Percentiles rank a stretch among this genome's conserved stretches.
phyloP scores from a whole-genome alignment of 306 rosid genomes.

The Hippophae tibetana region DNA sequence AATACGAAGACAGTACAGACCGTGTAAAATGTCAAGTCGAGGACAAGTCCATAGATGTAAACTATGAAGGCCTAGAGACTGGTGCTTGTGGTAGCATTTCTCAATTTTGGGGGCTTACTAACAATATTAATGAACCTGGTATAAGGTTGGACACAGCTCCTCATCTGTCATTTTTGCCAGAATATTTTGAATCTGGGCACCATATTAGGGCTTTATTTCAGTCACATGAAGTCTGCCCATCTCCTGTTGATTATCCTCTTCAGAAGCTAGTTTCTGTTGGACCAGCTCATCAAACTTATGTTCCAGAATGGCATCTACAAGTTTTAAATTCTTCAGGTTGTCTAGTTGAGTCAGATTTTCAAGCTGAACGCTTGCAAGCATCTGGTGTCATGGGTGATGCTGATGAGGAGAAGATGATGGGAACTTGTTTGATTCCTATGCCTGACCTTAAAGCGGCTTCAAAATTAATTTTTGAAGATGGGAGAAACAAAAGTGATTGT shows the following conservation, averaged over 20 bases:
- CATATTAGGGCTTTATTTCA: constrained; percentile 16
- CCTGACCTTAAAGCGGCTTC: constrained; percentile 19
- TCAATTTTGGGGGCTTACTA: constrained; percentile 19
- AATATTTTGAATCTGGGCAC: constrained; percentile 19
- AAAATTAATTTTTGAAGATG: constrained; percentile 8
- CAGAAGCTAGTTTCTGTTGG: constrained; percentile 27
- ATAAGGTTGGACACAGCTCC: constrained; percentile 20
- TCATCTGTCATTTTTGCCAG: constrained; percentile 31
- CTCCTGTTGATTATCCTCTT: constrained; percentile 20
- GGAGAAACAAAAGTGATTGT: constrained; percentile 14
- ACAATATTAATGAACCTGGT: constrained; percentile 11
- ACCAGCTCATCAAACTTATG: constrained; percentile 26
- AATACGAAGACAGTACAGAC: constrained; percentile 23
- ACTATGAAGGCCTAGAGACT: neutral
- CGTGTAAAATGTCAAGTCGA: constrained; percentile 16
- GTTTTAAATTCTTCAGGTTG: constrained; percentile 14
- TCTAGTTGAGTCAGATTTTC: constrained; percentile 2
- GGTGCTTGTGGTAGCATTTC: constrained; percentile 19
- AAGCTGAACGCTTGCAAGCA: neutral
- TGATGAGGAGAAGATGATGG: constrained; percentile 19
- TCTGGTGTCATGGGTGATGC: constrained; percentile 6
- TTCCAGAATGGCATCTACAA: constrained; percentile 26
- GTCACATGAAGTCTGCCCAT: constrained; percentile 14
- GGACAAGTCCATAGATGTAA: constrained; percentile 8
- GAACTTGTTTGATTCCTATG: constrained; percentile 22